Evolutionary conservation across 1,284 basidiomycete species (phyloP).

Genomic region (Apiotrichum mycotoxinovorans): DNA sequence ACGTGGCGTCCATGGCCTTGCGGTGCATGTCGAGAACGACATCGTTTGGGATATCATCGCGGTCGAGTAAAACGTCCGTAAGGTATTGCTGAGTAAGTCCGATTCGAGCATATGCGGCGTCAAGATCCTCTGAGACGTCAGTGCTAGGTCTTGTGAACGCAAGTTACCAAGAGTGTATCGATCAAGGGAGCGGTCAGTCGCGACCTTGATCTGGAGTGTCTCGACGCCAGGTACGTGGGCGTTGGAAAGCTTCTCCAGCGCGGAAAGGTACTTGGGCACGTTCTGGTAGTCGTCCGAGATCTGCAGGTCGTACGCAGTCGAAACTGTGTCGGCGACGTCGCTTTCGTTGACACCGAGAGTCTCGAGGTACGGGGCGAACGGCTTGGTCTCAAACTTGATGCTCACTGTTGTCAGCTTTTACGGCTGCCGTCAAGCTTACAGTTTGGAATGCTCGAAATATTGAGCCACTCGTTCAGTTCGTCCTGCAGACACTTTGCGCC

Average conservation of each 20-base stretch:
- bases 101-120: constrained; percentile 32
- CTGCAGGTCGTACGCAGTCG: constrained; percentile 38
- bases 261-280: constrained; percentile 26
- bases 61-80: constrained; percentile 22
- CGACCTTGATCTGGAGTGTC: constrained; percentile 31
- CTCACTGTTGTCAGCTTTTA: neutral
- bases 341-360: constrained; percentile 25
- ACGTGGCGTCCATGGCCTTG: constrained; percentile 21
- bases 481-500: constrained; percentile 15
- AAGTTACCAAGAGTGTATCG: constrained; percentile 27
- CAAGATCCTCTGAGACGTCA: constrained; percentile 36
- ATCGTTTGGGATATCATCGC: constrained; percentile 34
- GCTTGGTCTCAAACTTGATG: constrained; percentile 10
- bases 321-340: constrained; percentile 29
- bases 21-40: constrained; percentile 37
- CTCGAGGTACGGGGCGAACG: constrained; percentile 5
- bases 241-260: constrained; percentile 32
- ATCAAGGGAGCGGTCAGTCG: constrained; percentile 36
- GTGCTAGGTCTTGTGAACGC: neutral
- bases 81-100: constrained; percentile 28
- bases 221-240: constrained; percentile 23
- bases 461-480: constrained; percentile 11
- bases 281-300: constrained; percentile 23
- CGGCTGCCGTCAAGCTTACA: neutral
- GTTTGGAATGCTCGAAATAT: constrained; percentile 8